These are phyloP conservation scores for Citrullus colocynthis DNA, from an alignment of 306 rosid genomes.

Conservation along the genomic window DNA sequence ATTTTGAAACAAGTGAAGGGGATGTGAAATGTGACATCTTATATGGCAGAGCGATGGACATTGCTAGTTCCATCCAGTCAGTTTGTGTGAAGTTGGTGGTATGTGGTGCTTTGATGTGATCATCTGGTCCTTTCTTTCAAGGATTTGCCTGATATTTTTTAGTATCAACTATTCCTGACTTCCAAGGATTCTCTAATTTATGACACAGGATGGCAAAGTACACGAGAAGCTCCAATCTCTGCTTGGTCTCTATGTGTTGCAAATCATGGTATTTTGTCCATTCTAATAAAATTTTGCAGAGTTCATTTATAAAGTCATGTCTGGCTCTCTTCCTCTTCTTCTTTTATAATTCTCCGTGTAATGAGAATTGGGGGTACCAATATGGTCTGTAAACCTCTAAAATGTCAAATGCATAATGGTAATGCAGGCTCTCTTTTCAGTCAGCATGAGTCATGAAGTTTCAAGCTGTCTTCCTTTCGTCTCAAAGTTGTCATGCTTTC, in stretches of 20 bases:
- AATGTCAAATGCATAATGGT: conserved; percentile 10
- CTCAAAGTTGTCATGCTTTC: conserved; percentile 39
- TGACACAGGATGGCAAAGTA: conserved; percentile 39
- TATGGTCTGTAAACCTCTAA: background rate
- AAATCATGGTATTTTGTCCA: conserved; percentile 42
- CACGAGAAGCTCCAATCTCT: conserved; percentile 50
- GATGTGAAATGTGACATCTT: conserved; percentile 28
- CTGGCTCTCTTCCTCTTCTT: background rate
- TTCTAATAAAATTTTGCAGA: background rate
- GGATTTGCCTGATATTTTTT: conserved; percentile 6
- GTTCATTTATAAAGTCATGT: background rate
- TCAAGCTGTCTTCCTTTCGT: conserved; percentile 30
- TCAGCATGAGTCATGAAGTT: conserved; percentile 29
- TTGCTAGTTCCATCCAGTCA: conserved; percentile 54
- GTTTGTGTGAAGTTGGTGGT: conserved; percentile 70
- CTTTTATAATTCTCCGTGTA: background rate
- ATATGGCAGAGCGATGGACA: conserved; percentile 38
- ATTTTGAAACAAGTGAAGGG: conserved; percentile 38
- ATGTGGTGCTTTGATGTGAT: conserved; percentile 21
- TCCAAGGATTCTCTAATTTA: background rate
- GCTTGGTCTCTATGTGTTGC: conserved; percentile 62
- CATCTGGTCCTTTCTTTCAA: background rate
- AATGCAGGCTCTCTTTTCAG: conserved; percentile 65
- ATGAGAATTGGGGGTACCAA: background rate
- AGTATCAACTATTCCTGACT: conserved; percentile 1